phyloP scores from a whole-genome alignment of 2,329 filamentous ascomycete genomes.

The Didymella segeticola region DNA sequence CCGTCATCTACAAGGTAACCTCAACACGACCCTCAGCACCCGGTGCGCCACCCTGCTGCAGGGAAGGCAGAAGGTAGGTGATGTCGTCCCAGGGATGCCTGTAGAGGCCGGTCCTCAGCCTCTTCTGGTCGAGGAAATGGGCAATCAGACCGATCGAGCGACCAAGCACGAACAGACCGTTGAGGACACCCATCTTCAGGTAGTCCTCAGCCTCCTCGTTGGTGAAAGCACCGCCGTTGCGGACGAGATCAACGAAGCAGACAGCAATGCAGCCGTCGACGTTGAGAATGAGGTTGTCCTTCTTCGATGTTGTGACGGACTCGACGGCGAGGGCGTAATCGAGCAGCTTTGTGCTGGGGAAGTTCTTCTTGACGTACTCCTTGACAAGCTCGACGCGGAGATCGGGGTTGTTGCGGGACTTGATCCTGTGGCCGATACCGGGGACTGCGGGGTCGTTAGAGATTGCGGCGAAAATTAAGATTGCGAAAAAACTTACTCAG shows the following conservation, averaged over 20 bases:
- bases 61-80: conserved; percentile 51
- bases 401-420: conserved; percentile 99
- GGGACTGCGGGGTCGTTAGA: conserved; percentile 64
- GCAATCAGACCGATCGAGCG: conserved; percentile 98
- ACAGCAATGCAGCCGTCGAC: conserved; percentile 98
- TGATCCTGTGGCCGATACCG: conserved; percentile 98
- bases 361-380: conserved; percentile 97
- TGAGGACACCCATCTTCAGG: conserved; percentile 98
- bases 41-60: conserved; percentile 45
- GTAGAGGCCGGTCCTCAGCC: conserved; percentile 97
- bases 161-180: conserved; percentile 98
- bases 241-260: conserved; percentile 96
- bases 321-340: conserved; percentile 98
- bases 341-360: conserved; percentile 96
- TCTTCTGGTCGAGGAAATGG: conserved; percentile 99
- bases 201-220: conserved; percentile 98
- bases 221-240: conserved; percentile 97
- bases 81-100: conserved; percentile 83
- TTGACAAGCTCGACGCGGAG: conserved; percentile 99
- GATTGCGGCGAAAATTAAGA: neutral
- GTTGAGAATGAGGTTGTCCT: conserved; percentile 99
- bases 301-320: conserved; percentile 98
- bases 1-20: conserved; percentile 47
- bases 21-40: conserved; percentile 52
- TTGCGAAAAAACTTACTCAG: conserved; percentile 67